Conservation (phyloP, 1,284 basidiomycete species). For the Microbotryum saponariae region DNA sequence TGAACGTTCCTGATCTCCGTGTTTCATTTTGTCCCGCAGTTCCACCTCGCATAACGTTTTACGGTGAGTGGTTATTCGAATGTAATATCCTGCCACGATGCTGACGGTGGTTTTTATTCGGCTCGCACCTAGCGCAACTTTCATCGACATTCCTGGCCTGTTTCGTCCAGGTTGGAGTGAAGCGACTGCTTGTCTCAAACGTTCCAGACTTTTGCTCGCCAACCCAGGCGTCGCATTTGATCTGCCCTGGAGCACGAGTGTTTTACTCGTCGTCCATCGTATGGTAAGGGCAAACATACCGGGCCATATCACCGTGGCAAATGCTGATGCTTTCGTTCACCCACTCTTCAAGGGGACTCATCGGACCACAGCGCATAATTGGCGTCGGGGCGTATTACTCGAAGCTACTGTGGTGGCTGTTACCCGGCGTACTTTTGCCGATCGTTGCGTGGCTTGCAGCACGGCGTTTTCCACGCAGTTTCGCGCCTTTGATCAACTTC, state of each 20-base stretch:
- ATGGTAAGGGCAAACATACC: constrained; percentile 56
- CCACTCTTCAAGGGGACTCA: constrained; percentile 60
- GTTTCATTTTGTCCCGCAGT: no score
- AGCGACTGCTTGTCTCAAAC: constrained; percentile 69
- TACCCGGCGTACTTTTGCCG: constrained; percentile 70
- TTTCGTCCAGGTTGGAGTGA: constrained; percentile 79
- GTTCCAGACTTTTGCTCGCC: constrained; percentile 68
- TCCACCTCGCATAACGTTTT: no score
- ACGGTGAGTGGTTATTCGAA: no score
- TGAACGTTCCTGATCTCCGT: no score
- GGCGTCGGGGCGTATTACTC: constrained; percentile 66
- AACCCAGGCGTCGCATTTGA: constrained; percentile 60
- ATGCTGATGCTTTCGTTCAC: background rate
- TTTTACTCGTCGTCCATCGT: constrained; percentile 82
- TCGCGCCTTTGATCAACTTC: constrained; percentile 69
- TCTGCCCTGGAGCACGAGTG: constrained; percentile 76
- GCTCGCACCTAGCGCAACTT: constrained; percentile 57
- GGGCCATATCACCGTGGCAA: background rate
- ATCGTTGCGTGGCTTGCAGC: constrained; percentile 75
- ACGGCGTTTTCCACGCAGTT: constrained; percentile 58
- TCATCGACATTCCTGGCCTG: constrained; percentile 62
- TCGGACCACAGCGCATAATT: constrained; percentile 79
- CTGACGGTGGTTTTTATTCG: no score
- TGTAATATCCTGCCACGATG: no score
- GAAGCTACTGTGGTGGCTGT: constrained; percentile 69